phyloP scores from a whole-genome alignment of 345 rosid genomes.

The Ceriops tagal region DNA sequence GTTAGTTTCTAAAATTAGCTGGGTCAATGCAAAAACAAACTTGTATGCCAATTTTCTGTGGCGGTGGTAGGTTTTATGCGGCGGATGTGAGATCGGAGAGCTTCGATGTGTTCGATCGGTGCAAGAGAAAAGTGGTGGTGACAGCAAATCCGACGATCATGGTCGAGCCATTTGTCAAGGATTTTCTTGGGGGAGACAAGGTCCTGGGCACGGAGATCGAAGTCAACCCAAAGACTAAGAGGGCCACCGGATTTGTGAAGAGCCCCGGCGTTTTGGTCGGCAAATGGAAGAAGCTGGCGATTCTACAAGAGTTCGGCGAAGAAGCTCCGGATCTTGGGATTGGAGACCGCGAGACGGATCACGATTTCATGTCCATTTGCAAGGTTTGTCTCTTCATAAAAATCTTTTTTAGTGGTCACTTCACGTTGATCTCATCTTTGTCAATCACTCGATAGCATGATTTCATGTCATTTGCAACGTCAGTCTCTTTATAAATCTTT shows the following conservation, averaged over 20 bases:
- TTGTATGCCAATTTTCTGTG: background rate
- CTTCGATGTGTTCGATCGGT: slow-evolving; percentile 68
- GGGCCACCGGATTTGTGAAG: slow-evolving; percentile 87
- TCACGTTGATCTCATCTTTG: background rate
- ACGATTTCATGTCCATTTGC: slow-evolving; percentile 89
- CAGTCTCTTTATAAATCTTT: too few species aligned
- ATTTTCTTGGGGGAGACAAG: slow-evolving; percentile 80
- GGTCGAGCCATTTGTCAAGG: slow-evolving; percentile 94
- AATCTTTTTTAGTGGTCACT: too few species aligned
- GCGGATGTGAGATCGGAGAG: slow-evolving; percentile 85
- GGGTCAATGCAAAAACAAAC: background rate
- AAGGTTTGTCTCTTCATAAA: slow-evolving; percentile 44
- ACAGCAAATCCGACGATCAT: slow-evolving; percentile 85
- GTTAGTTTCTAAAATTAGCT: too few species aligned
- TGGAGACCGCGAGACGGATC: slow-evolving; percentile 82
- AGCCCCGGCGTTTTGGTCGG: slow-evolving; percentile 82
- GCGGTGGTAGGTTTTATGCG: slow-evolving; percentile 68
- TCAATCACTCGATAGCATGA: too few species aligned
- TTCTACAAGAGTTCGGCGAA: slow-evolving; percentile 67
- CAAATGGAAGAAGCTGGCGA: slow-evolving; percentile 60
- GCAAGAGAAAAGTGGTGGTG: slow-evolving; percentile 90
- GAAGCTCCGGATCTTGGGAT: slow-evolving; percentile 70
- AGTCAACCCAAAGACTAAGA: slow-evolving; percentile 67
- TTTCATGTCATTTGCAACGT: too few species aligned
- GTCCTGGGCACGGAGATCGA: slow-evolving; percentile 95